Evolutionary conservation across 495 filamentous ascomycete genomes (phyloP), one percentile per base, ranked within the genome.

Genomic region (Hypomontagnella submonticulosa): DNA sequence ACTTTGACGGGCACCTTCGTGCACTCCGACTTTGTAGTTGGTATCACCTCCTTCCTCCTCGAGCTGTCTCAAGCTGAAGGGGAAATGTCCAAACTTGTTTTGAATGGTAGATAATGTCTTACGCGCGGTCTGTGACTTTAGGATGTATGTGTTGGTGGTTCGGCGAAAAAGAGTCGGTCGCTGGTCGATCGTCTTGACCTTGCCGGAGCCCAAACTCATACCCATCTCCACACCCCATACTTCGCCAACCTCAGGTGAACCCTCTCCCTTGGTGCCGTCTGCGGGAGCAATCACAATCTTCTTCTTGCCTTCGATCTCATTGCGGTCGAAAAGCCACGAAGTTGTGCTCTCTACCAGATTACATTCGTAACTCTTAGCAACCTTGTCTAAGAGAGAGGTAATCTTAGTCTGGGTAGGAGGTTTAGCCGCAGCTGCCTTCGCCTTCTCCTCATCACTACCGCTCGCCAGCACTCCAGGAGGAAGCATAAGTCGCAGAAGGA

Each of bases 171-270:
- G 84, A 32, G 95, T 99, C 15, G 95, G 79, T 42, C 95, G 88
- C 77, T 95, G 91, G 71, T 89, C 85, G 32, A 96, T 83, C 59
- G 83, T 88, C 87, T 98, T 99, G 76, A 95, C 89, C 81, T 99
- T 99, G 67, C 95, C 95, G 47, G 86, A 89, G 47, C 95, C 96
- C 66, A 93, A 79, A 77, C 90, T 93, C 67, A 98, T 86, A 69
- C 94, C 93, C 72, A 97, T 85, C 83, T 99, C 95, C 33, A 98
- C 92, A 76, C 95, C 95, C 95, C 95, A 99, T 66, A 95, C 94
- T 73, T 99, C 95, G 63, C 92, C 92, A 50, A 97, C 83, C 68
- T 96, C 95, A 37, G 95, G 92, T 40, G 87, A 73, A 66, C 95
- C 95, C 71, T 99, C 95, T 47, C 93, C 93, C 80, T 95, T 96